Evolutionary conservation across 169 alveolate species (phyloP), one percentile per base, ranked within the genome.

Genomic region (Babesia caballi): DNA sequence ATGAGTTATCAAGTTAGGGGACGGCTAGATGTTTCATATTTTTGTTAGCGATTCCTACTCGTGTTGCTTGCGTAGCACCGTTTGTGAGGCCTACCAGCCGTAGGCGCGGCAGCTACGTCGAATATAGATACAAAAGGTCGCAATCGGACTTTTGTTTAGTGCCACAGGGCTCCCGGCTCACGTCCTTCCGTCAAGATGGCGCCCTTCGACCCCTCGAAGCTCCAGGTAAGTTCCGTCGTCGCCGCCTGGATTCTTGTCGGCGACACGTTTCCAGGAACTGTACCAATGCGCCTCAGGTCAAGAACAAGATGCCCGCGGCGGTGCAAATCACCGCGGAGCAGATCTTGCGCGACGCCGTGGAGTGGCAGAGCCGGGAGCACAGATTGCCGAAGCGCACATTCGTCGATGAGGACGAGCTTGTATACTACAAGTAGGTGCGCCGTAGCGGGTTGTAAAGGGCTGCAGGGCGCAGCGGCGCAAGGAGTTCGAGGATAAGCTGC

Each of bases 291-390:
- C 36, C 77, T 49, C 80, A 90, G 90, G 98, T 97, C 35, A 92
- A 94, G 85, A 97, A 98, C 84, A 97, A 96, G 84, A 94, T 94
- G 78, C 97, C 99, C 11, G 98, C 99, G 56, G 97, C 96, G 47
- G 94, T 96, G 46, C 98, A 98, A 87, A 96, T 98, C 49, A 96
- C 99, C 19, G 99, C 99, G 23, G 99, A 98, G 84, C 97, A 98
- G 89, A 93, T 98, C 47, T 87, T 98, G 60, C 91, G 97, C 61
- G 99, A 97, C 84, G 98, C 99, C 11, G 94, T 94, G 56, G 98
- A 96, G 46, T 92, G 98, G 89, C 94, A 94, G 90, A 91, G 90
- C 86, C 80, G 77, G 85, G 82, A 76, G 77, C 60, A 74, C 93
- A 57, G 90, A 91, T 47, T 87, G 93, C 82, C 92, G 6, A 84